phyloP scores from a whole-genome alignment of 371 early-diverging fungal genomes.

The Basidiobolus meristosporus region DNA sequence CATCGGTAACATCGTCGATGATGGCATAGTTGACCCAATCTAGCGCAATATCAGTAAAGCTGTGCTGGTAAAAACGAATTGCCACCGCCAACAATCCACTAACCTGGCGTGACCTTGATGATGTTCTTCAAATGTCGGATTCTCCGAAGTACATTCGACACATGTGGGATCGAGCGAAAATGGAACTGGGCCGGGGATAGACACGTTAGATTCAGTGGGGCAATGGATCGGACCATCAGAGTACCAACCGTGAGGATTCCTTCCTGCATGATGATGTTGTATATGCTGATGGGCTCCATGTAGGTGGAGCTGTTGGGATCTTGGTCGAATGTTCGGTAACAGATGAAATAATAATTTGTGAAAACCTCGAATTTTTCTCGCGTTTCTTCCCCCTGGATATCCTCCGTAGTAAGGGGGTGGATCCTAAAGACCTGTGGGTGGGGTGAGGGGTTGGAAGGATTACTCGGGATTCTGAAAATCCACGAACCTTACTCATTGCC shows the following conservation, averaged over 20 bases:
- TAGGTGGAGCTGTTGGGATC: conserved; percentile 47
- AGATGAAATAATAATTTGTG: conserved; percentile 78
- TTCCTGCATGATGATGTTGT: conserved; percentile 53
- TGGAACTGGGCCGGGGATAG: too few relatives aligned
- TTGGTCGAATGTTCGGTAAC: conserved; percentile 58
- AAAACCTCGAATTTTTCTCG: conserved; percentile 89
- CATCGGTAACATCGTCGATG: conserved; percentile 71
- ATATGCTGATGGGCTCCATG: conserved; percentile 62
- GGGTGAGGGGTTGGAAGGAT: too few relatives aligned
- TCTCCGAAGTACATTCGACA: conserved; percentile 33
- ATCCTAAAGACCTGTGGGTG: conserved; percentile 40
- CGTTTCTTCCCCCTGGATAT: conserved; percentile 67
- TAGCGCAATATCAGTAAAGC: conserved; percentile 2
- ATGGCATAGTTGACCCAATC: conserved; percentile 86
- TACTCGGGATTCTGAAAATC: too few relatives aligned
- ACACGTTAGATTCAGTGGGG: too few relatives aligned
- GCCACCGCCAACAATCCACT: conserved; percentile 6
- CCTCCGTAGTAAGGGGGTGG: too few relatives aligned
- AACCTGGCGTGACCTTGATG: conserved; percentile 34
- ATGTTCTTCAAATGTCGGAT: conserved; percentile 38
- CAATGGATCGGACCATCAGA: too few relatives aligned
- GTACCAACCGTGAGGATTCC: conserved; percentile 42
- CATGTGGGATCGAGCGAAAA: conserved; percentile 32
- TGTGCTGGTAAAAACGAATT: too few relatives aligned
- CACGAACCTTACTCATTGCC: conserved; percentile 35